A percentile compares a stretch with the other conserved stretches of the same genome.
phyloP scores from a whole-genome alignment of 2,329 filamentous ascomycete species.

The Ophioceras dolichostomum region DNA sequence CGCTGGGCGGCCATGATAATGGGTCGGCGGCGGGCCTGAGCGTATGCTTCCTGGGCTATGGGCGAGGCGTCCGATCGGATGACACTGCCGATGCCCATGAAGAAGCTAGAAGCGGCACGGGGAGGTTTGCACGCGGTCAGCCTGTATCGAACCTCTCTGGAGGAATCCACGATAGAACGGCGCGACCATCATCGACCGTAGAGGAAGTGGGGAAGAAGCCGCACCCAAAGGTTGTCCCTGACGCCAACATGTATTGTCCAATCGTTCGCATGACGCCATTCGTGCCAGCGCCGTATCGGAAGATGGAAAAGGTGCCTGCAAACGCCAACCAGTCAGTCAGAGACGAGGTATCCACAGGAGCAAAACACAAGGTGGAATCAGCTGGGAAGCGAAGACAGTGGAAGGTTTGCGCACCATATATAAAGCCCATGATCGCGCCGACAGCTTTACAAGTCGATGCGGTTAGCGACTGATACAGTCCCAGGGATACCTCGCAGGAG shows the following conservation, averaged over 20 bases:
- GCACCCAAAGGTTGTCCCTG: constrained; percentile 91
- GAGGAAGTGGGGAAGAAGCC: constrained; percentile 10
- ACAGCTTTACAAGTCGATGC: constrained; percentile 55
- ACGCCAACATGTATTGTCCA: constrained; percentile 93
- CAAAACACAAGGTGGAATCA: too few relatives aligned
- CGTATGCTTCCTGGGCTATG: constrained; percentile 63
- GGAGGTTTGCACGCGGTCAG: neutral
- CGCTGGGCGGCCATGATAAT: constrained; percentile 45
- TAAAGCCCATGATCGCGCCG: constrained; percentile 92
- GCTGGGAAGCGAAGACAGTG: too few relatives aligned
- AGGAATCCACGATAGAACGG: neutral
- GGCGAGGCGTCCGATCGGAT: constrained; percentile 82
- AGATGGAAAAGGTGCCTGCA: constrained; percentile 81
- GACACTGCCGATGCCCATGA: constrained; percentile 97
- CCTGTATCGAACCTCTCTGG: too few relatives aligned
- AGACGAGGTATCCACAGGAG: too few relatives aligned
- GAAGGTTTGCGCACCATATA: constrained; percentile 65
- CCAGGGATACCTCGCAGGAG: neutral
- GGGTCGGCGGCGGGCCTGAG: constrained; percentile 59
- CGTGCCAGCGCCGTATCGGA: constrained; percentile 84
- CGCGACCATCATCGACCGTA: neutral
- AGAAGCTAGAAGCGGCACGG: constrained; percentile 47
- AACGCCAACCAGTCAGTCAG: neutral
- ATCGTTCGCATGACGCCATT: constrained; percentile 91
- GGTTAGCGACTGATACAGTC: constrained; percentile 18